These are phyloP conservation scores for Panicum hallii DNA, from an alignment of 202 grass and related monocot genomes.

Conservation along the genomic window DNA sequence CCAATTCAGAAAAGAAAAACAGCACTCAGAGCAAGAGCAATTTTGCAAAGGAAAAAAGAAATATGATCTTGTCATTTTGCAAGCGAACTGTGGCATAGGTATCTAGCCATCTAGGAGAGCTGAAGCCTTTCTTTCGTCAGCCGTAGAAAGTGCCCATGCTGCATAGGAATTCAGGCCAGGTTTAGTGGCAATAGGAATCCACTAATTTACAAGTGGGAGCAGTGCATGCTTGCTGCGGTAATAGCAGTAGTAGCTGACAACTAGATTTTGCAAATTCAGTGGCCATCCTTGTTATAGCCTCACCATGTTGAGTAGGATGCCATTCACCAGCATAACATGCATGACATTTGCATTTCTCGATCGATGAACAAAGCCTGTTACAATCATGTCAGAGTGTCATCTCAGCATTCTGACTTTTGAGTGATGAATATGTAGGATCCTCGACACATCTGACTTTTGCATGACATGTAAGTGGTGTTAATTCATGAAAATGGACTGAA, in stretches of 20 bases:
- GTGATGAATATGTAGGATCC: neutral
- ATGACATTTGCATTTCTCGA: conserved; percentile 28
- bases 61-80: neutral
- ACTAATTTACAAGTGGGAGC: conserved; percentile 44
- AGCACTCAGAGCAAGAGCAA: neutral
- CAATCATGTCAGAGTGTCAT: conserved; percentile 18
- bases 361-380: neutral
- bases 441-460: no score
- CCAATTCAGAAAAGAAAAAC: neutral
- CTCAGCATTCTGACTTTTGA: conserved; percentile 31
- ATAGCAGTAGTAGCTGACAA: conserved; percentile 43
- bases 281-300: conserved; percentile 43
- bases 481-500: neutral
- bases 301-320: conserved; percentile 50
- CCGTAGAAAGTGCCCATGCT: conserved; percentile 22
- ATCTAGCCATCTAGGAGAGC: conserved; percentile 42
- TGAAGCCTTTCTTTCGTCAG: conserved; percentile 1
- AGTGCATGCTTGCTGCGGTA: conserved; percentile 12
- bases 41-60: neutral
- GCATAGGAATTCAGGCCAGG: conserved; percentile 19
- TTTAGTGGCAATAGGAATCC: conserved; percentile 40
- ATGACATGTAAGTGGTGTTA: neutral
- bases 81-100: conserved; percentile 23
- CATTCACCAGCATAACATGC: conserved; percentile 38
- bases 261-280: conserved; percentile 39